phyloP scores from a whole-genome alignment of 2,329 filamentous ascomycete genomes.

The Colletotrichum kahawae region DNA sequence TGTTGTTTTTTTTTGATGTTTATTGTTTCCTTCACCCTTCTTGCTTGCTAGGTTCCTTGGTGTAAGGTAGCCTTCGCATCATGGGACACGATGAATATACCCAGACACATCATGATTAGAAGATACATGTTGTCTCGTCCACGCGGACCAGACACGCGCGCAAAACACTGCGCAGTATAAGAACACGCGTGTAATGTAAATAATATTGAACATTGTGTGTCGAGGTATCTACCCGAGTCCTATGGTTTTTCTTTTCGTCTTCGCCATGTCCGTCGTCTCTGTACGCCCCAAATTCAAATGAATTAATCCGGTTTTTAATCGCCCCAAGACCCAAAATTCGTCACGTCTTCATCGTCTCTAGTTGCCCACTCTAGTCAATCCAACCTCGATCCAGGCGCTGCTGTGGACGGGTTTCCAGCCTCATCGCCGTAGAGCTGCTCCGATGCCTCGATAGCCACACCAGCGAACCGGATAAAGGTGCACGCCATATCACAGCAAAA shows the following conservation, averaged over 20 bases:
- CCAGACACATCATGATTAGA: slow-evolving; percentile 19
- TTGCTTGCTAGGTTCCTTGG: background rate
- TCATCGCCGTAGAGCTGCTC: background rate
- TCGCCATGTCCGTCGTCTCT: background rate
- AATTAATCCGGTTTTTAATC: background rate
- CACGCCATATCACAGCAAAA: background rate
- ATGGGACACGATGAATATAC: slow-evolving; percentile 21
- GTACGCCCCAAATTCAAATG: slow-evolving; percentile 13
- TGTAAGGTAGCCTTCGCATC: background rate
- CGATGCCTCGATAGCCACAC: background rate
- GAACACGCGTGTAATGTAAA: background rate
- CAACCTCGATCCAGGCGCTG: background rate
- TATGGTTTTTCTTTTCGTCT: background rate
- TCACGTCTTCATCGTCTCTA: background rate
- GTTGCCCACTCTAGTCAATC: background rate
- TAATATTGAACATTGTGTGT: background rate
- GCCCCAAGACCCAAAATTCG: background rate
- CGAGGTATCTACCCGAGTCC: slow-evolving; percentile 10
- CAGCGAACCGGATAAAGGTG: background rate
- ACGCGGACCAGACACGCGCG: background rate
- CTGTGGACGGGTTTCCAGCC: background rate
- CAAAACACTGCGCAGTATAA: background rate
- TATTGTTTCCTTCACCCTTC: background rate
- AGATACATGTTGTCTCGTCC: background rate
- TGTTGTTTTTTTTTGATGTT: background rate